Conservation (phyloP, 1,284 basidiomycete species). For the Taiwanofungus camphoratus region DNA sequence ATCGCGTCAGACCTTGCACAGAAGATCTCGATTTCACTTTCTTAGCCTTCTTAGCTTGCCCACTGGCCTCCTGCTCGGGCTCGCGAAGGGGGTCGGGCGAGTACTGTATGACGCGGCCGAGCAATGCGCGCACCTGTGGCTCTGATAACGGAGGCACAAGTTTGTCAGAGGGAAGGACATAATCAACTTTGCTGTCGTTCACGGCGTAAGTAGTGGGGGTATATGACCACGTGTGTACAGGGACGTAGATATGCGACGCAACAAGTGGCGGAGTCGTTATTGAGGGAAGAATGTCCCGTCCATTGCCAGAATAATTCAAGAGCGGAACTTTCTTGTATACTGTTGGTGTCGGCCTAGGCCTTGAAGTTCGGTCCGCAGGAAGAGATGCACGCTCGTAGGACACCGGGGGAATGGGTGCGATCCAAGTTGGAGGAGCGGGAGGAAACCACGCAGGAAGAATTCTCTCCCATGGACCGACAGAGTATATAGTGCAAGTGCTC, state of each 20-base stretch:
- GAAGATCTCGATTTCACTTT: too few species aligned
- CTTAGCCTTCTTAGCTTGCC: constrained; percentile 9
- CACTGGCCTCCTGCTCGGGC: not conserved
- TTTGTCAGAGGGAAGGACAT: not conserved
- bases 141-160: constrained; percentile 5
- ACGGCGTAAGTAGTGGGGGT: not conserved
- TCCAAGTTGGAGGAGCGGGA: constrained; percentile 8
- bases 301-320: constrained; percentile 2
- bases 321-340: constrained; percentile 11
- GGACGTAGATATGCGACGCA: constrained; percentile 7
- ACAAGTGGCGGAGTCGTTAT: constrained; percentile 7
- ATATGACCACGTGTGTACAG: constrained; percentile 5
- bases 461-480: constrained; percentile 10
- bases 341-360: constrained; percentile 1
- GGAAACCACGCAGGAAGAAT: constrained; percentile 9
- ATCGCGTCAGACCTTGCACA: constrained; percentile 6
- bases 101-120: constrained; percentile 12
- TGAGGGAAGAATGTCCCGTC: constrained; percentile 7
- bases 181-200: not conserved
- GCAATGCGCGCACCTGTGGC: constrained; percentile 6
- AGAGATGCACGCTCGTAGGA: too few species aligned
- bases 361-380: too few species aligned
- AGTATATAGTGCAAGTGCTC: not conserved
- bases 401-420: constrained; percentile 8
- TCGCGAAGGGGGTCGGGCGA: constrained; percentile 6